Evolutionary conservation across 768 basidiomycete species (phyloP).

Genomic region (Imleria badia): DNA sequence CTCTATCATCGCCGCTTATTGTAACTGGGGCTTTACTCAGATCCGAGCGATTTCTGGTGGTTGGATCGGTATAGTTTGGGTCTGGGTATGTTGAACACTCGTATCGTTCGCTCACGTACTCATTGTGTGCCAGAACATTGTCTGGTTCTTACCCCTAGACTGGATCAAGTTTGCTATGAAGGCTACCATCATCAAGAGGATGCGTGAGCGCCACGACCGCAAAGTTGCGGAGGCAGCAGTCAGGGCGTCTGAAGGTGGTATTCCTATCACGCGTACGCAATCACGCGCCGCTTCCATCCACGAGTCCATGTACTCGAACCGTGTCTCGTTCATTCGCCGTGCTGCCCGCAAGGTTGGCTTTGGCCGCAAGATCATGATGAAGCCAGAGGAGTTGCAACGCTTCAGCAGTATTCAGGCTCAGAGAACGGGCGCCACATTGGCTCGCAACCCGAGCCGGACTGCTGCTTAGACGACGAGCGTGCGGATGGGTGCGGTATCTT

Average conservation of each 20-base stretch:
- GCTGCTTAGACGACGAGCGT: conserved; percentile 36
- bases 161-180: conserved; percentile 97
- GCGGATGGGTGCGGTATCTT: conserved; percentile 23
- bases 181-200: conserved; percentile 82
- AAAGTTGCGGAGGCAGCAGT: conserved; percentile 41
- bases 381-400: conserved; percentile 81
- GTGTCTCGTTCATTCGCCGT: conserved; percentile 89
- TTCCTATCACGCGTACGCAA: conserved; percentile 82
- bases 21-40: conserved; percentile 91
- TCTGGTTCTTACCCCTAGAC: conserved; percentile 97
- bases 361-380: conserved; percentile 74
- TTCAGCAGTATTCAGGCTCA: conserved; percentile 87
- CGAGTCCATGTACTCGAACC: conserved; percentile 93
- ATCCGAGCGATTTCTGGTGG: conserved; percentile 80
- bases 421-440: conserved; percentile 72
- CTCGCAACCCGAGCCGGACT: conserved; percentile 72
- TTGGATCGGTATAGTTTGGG: conserved; percentile 98
- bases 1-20: conserved; percentile 93
- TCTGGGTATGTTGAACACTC: conserved; percentile 72
- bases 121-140: conserved; percentile 62
- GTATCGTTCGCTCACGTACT: conserved; percentile 3
- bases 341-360: conserved; percentile 89
- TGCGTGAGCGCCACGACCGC: conserved; percentile 63
- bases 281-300: conserved; percentile 89
- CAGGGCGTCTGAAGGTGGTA: conserved; percentile 35